Evolutionary conservation across 2,329 filamentous ascomycete genomes (phyloP).

Genomic region (Didymellaceae sp.): DNA sequence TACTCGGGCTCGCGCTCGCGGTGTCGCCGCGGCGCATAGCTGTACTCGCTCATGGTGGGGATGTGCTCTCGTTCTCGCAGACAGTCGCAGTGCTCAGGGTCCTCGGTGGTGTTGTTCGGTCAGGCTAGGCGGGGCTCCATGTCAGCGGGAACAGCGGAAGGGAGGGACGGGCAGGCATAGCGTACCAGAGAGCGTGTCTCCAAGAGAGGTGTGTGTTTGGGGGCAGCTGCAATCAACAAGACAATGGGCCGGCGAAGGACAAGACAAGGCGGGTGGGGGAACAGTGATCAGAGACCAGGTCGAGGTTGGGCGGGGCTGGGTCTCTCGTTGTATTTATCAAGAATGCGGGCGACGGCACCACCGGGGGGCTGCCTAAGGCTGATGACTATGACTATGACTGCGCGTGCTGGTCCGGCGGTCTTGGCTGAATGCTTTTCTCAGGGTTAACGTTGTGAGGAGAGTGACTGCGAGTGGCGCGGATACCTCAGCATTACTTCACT

Average conservation of each 20-base stretch:
- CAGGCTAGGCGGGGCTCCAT: slow-evolving; percentile 24
- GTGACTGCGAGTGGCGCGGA: slow-evolving; percentile 11
- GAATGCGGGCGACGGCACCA: slow-evolving; percentile 8
- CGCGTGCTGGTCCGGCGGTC: slow-evolving; percentile 7
- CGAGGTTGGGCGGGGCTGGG: slow-evolving; percentile 11
- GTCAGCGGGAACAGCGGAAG: slow-evolving; percentile 21
- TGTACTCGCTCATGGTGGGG: slow-evolving; percentile 57
- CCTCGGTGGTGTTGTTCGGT: slow-evolving; percentile 14
- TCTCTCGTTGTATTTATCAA: slow-evolving; percentile 13
- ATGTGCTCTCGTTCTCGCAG: slow-evolving; percentile 11
- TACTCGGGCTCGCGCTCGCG: slow-evolving; percentile 60
- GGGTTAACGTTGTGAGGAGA: slow-evolving; percentile 11
- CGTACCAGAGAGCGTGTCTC: slow-evolving; percentile 34
- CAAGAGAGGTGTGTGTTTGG: slow-evolving; percentile 8
- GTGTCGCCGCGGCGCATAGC: slow-evolving; percentile 57
- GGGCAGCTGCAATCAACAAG: slow-evolving; percentile 17
- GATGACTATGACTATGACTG: no score
- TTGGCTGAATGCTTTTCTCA: slow-evolving; percentile 12
- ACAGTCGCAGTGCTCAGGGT: slow-evolving; percentile 12
- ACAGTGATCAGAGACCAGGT: slow-evolving; percentile 9
- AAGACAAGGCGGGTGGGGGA: slow-evolving; percentile 20
- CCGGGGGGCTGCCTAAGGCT: slow-evolving; percentile 6
- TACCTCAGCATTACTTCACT: slow-evolving; percentile 9
- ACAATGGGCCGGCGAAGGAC: slow-evolving; percentile 26
- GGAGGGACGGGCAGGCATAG: slow-evolving; percentile 4